Percentiles rank a stretch among this genome's conserved stretches.
These are phyloP conservation scores for Dactylorhiza incarnata DNA, from an alignment of 106 monocot genomes.

Conservation along the genomic window DNA sequence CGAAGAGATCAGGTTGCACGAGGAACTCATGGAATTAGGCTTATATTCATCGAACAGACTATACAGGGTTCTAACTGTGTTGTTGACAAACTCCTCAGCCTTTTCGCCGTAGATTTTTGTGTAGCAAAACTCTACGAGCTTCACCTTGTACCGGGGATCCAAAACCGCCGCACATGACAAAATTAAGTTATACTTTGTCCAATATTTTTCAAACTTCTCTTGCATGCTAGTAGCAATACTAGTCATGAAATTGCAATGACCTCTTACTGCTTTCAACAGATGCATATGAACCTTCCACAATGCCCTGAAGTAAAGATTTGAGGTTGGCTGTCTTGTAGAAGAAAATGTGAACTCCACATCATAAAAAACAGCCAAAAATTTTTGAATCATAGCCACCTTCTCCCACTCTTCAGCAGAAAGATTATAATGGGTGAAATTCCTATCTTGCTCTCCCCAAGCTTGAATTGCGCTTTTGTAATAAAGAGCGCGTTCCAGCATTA, in stretches of 20 bases:
- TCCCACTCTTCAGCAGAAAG: slow-evolving; percentile 8
- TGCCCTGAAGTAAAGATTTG: slow-evolving; percentile 9
- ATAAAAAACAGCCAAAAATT: slow-evolving; percentile 10
- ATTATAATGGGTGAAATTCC: slow-evolving; percentile 1
- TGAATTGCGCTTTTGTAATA: background rate
- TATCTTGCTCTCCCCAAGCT: slow-evolving; percentile 5
- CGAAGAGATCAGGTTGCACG: background rate
- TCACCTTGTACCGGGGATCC: slow-evolving; percentile 17
- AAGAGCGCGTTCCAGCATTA: slow-evolving; percentile 12
- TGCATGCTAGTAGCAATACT: slow-evolving; percentile 4
- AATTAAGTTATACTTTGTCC: slow-evolving; percentile 1
- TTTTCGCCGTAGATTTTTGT: slow-evolving; percentile 10
- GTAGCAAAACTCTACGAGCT: slow-evolving; percentile 14
- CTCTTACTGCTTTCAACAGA: slow-evolving; percentile 4
- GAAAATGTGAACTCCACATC: slow-evolving; percentile 2
- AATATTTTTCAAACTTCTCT: slow-evolving; percentile 17
- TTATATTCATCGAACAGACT: slow-evolving; percentile 8
- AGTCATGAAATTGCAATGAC: slow-evolving; percentile 3
- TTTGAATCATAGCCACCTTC: background rate
- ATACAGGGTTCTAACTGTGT: slow-evolving; percentile 5
- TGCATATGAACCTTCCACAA: slow-evolving; percentile 17
- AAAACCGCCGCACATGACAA: slow-evolving; percentile 12
- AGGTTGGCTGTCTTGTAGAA: slow-evolving; percentile 7
- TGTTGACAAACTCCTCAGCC: slow-evolving; percentile 5
- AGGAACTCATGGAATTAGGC: slow-evolving; percentile 1